Conservation (phyloP, 2,329 filamentous ascomycete species). For the Penicillium sclerotigenum region DNA sequence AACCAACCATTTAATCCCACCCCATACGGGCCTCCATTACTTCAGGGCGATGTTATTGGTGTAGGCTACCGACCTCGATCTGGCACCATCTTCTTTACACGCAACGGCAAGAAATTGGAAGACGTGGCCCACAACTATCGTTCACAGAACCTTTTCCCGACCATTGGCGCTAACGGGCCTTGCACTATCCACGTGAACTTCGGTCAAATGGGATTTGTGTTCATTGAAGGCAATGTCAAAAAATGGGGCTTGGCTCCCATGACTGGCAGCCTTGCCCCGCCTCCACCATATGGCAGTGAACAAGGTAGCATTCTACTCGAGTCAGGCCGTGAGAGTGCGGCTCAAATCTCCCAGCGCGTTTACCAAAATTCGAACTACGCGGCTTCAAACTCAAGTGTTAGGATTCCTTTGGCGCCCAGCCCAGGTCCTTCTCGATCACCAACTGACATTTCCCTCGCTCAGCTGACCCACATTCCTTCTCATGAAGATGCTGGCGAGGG, state of each 20-base stretch:
- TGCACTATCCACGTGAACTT: conserved; percentile 95
- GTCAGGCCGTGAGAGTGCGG: conserved; percentile 63
- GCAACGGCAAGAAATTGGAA: conserved; percentile 95
- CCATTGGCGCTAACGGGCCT: conserved; percentile 92
- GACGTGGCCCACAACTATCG: conserved; percentile 92
- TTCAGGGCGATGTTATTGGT: conserved; percentile 93
- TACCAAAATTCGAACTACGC: conserved; percentile 62
- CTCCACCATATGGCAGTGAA: conserved; percentile 93
- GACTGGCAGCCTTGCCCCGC: conserved; percentile 90
- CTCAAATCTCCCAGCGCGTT: conserved; percentile 39
- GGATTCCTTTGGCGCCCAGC: conserved; percentile 70
- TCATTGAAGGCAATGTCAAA: conserved; percentile 99
- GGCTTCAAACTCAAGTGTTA: conserved; percentile 74
- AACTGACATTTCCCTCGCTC: conserved; percentile 91
- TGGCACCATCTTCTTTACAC: conserved; percentile 94
- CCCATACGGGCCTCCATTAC: conserved; percentile 75
- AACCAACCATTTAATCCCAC: conserved; percentile 87
- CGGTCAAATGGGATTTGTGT: conserved; percentile 95
- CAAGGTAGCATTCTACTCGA: conserved; percentile 94
- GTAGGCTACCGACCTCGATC: conserved; percentile 93
- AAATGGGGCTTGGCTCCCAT: conserved; percentile 98
- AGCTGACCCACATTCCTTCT: conserved; percentile 68
- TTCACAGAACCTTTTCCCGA: conserved; percentile 94
- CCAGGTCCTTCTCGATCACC: conserved; percentile 87
- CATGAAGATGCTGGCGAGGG: conserved; percentile 71